Conservation (phyloP, 106 monocot species). For the Cymbidium sinense region DNA sequence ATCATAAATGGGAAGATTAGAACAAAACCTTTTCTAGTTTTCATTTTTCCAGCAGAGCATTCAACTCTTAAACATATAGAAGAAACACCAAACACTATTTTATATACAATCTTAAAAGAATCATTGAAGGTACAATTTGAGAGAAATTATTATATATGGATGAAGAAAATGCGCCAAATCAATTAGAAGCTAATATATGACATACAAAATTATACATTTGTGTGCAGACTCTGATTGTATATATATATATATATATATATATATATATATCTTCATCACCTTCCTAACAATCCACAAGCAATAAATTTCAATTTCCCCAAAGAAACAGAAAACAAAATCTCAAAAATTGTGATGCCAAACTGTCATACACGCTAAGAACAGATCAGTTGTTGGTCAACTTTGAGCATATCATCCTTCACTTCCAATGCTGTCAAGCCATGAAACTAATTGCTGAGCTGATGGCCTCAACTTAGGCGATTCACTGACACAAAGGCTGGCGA, state of each 20-base stretch:
- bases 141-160: no score
- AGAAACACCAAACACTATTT: neutral
- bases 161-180: no score
- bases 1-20: neutral
- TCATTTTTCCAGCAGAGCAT: neutral
- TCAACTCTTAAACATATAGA: neutral
- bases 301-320: neutral
- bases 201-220: no score
- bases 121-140: neutral
- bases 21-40: neutral
- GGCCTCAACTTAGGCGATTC: constrained; percentile 19
- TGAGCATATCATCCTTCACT: neutral
- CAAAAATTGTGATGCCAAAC: neutral
- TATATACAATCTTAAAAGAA: neutral
- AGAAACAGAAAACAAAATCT: neutral
- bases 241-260: no score
- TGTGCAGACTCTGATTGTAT: no score
- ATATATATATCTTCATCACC: no score
- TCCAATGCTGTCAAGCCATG: constrained; percentile 15
- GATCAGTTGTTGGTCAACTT: no score
- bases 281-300: no score
- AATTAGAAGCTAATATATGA: no score
- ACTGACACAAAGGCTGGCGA: constrained; percentile 16
- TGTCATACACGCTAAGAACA: neutral
- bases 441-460: constrained; percentile 15